Evolutionary conservation across 208 protist species (phyloP), one percentile per base, ranked within the genome.

Genomic region (Acanthamoeba triangularis): DNA sequence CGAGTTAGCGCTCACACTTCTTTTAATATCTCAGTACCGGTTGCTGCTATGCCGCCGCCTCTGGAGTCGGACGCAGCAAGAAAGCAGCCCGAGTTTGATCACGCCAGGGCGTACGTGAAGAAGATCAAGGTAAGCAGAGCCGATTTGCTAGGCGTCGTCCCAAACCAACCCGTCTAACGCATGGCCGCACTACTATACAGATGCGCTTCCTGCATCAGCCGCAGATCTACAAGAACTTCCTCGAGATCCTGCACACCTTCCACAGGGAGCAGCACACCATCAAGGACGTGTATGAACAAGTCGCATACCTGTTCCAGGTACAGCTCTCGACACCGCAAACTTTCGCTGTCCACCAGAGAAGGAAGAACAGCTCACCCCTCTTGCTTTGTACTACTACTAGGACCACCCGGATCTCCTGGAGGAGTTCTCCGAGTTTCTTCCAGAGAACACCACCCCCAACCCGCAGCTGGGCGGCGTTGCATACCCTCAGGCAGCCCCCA

Each of bases 241-340:
- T 98, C 30, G 94, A 98, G 33, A 98, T 99, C 25, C 95, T 99
- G n/a, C 97, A 98, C 80, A 98, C 95, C 8, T 98, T 98, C 76
- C 98, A 99, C 33, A 97, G 98, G 56, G 97, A 98, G 25, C 96
- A 98, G 67, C 84, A 95, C 25, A 97, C 97, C 1, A 98, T 98
- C 35, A 97, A 97, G 30, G 97, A 98, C 35, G 97, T 98, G 2
- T 98, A 98, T 63, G 84, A 97, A 13, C 97, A 98, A 74, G 97
- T 98, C 23, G 94, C 98, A 0, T 41, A 84, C 0, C 92, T 98
- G 8, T 98, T 98, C 82, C 88, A 72, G 23, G 90, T 88, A 37
- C 44, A 41, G 30, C 30, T 2, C 30, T 82, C 33, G 52, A 0
- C 52, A 20, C 52, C 0, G 0, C 41, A 47, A 47, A 47, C 41